phyloP scores from a whole-genome alignment of 805 yeast genomes.

The Scheffersomyces stipitis region DNA sequence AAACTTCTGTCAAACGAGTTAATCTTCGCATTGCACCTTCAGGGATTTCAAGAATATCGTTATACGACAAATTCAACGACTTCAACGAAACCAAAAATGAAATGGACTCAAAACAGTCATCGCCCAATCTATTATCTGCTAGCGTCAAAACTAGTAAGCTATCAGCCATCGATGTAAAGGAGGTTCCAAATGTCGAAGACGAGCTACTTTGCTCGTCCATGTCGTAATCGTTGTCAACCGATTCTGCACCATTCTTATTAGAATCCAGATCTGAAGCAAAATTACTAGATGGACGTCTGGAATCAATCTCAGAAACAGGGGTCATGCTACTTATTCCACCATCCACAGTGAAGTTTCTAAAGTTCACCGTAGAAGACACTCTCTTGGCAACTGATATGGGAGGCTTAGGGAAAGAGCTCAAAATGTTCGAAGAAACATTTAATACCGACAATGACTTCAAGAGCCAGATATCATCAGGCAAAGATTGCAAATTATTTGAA shows the following conservation, averaged over 20 bases:
- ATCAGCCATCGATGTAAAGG: conserved; percentile 39
- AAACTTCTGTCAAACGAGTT: conserved; percentile 59
- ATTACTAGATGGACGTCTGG: conserved; percentile 9
- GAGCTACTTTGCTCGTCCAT: conserved; percentile 5
- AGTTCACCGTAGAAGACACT: conserved; percentile 30
- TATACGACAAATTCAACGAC: conserved; percentile 75
- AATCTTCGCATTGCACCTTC: conserved; percentile 63
- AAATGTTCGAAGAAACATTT: conserved; percentile 72
- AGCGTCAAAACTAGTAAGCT: conserved; percentile 58
- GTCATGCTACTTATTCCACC: conserved; percentile 7
- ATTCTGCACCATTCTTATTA: neutral
- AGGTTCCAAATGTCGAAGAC: conserved; percentile 3
- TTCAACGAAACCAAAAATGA: conserved; percentile 58
- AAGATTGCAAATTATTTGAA: conserved; percentile 70
- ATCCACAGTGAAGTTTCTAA: conserved; percentile 10
- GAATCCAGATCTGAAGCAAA: conserved; percentile 3
- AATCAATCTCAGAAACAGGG: conserved; percentile 2
- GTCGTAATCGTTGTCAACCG: conserved; percentile 1
- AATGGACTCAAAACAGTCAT: conserved; percentile 70
- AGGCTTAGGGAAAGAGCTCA: conserved; percentile 60
- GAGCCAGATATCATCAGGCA: conserved; percentile 70
- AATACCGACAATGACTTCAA: conserved; percentile 54
- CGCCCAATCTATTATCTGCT: conserved; percentile 82
- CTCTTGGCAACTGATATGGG: conserved; percentile 33
- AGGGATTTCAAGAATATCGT: conserved; percentile 81